These are phyloP conservation scores for Nothophaeocryptopus gaeumannii DNA, from an alignment of 2,329 filamentous ascomycete species.

Conservation along the genomic window DNA sequence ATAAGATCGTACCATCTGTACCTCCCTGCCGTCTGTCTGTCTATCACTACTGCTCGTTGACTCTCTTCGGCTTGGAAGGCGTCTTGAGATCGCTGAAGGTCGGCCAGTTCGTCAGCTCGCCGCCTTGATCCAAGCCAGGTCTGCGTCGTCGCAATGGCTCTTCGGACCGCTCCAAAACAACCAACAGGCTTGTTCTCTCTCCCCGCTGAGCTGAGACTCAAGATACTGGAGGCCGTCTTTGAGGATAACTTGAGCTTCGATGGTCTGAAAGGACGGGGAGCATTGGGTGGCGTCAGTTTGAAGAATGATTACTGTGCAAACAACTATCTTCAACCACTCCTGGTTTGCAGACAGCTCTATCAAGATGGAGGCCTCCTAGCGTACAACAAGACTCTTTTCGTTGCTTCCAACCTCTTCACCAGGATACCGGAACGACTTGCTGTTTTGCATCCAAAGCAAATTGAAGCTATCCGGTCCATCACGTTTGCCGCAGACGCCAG, in stretches of 20 bases:
- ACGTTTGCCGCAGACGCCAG: conserved; percentile 31
- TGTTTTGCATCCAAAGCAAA: conserved; percentile 28
- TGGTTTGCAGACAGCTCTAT: conserved; percentile 40
- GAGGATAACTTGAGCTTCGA: conserved; percentile 9
- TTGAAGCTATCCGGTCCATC: conserved; percentile 35
- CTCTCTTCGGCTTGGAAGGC: too few relatives aligned
- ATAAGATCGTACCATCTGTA: too few relatives aligned
- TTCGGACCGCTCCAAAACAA: not conserved
- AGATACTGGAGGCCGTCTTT: conserved; percentile 35
- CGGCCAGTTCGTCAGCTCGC: too few relatives aligned
- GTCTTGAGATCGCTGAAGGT: too few relatives aligned
- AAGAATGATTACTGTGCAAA: conserved; percentile 32
- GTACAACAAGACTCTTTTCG: conserved; percentile 37
- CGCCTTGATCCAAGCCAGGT: too few relatives aligned
- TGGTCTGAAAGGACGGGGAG: conserved; percentile 18
- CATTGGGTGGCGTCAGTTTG: conserved; percentile 22
- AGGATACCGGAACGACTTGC: conserved; percentile 29
- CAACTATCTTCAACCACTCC: conserved; percentile 32
- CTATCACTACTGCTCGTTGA: too few relatives aligned
- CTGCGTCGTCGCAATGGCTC: conserved; percentile 3
- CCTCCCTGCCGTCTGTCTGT: too few relatives aligned
- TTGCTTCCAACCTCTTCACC: conserved; percentile 35
- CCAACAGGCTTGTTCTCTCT: conserved; percentile 24
- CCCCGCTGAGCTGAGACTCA: conserved; percentile 38
- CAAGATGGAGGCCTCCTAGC: conserved; percentile 37